A percentile compares a stretch with the other conserved stretches of the same genome.
These are phyloP conservation scores for Excoecaria agallocha DNA, from an alignment of 345 rosid species.

Conservation along the genomic window DNA sequence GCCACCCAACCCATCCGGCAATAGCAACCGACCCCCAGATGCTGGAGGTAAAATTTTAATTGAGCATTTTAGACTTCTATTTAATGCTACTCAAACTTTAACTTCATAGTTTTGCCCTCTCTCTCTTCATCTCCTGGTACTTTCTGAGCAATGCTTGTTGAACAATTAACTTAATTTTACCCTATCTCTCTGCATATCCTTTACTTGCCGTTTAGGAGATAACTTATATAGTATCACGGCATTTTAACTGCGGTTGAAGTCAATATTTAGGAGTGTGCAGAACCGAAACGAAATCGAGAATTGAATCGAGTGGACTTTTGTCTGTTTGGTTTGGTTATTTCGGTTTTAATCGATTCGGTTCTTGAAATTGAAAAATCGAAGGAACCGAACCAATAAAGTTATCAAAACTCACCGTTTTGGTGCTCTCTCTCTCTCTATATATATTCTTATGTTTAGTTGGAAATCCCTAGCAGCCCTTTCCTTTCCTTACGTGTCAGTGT, in stretches of 20 bases:
- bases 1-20: constrained; percentile 40
- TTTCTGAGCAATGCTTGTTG: not conserved
- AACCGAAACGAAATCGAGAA: too few relatives aligned
- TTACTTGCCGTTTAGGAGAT: not conserved
- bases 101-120: not conserved
- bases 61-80: constrained; percentile 1
- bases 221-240: not conserved
- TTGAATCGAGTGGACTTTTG: too few relatives aligned
- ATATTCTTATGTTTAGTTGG: too few relatives aligned
- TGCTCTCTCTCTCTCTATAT: too few relatives aligned
- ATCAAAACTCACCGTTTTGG: too few relatives aligned
- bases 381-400: too few relatives aligned
- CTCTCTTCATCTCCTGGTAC: not conserved
- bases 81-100: not conserved
- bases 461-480: too few relatives aligned
- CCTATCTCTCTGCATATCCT: not conserved
- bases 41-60: constrained; percentile 42
- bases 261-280: too few relatives aligned
- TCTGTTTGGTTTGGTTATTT: too few relatives aligned
- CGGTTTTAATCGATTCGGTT: too few relatives aligned
- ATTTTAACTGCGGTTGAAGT: not conserved
- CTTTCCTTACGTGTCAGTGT: too few relatives aligned
- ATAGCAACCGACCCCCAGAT: constrained; percentile 50
- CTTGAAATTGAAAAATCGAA: too few relatives aligned
- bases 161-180: not conserved